Conservation (phyloP, 108 stramenopile species). For the Epipyxis sp. region DNA sequence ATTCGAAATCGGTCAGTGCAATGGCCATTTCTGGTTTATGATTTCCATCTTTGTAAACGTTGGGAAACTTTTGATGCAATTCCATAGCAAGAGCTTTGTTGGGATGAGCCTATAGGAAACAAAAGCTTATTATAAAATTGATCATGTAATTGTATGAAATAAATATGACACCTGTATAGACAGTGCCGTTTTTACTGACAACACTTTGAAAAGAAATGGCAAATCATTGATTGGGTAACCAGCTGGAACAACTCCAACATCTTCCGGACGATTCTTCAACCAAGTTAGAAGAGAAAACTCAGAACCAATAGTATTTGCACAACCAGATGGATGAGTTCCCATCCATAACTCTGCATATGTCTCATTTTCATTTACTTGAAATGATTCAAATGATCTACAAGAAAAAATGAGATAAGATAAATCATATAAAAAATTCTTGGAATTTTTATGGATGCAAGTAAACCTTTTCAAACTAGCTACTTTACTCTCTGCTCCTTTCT, state of each 20-base stretch:
- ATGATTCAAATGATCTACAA: background rate
- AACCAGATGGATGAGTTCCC: slow-evolving; percentile 66
- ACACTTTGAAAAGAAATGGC: slow-evolving; percentile 60
- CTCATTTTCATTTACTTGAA: slow-evolving; percentile 37
- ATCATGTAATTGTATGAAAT: slow-evolving; percentile 30
- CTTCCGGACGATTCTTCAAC: slow-evolving; percentile 41
- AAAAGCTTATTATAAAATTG: slow-evolving; percentile 51
- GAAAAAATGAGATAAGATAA: background rate
- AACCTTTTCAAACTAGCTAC: slow-evolving; percentile 53
- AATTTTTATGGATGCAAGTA: background rate
- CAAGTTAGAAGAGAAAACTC: slow-evolving; percentile 43
- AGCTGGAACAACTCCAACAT: slow-evolving; percentile 44
- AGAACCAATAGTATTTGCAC: slow-evolving; percentile 36
- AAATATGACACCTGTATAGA: no score
- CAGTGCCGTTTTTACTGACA: slow-evolving; percentile 33
- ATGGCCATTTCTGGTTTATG: slow-evolving; percentile 99
- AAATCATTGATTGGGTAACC: slow-evolving; percentile 39
- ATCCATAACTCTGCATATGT: slow-evolving; percentile 65
- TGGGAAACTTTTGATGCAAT: slow-evolving; percentile 73
- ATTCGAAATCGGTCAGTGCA: slow-evolving; percentile 89
- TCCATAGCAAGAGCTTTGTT: slow-evolving; percentile 64
- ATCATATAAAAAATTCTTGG: slow-evolving; percentile 3
- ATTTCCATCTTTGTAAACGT: slow-evolving; percentile 85
- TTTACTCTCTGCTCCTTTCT: slow-evolving; percentile 41
- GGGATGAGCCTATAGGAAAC: slow-evolving; percentile 57